A percentile compares a stretch with the other conserved stretches of the same genome.
Evolutionary conservation across 129 eudicot species (phyloP).

Genomic region (Escallonia rubra): DNA sequence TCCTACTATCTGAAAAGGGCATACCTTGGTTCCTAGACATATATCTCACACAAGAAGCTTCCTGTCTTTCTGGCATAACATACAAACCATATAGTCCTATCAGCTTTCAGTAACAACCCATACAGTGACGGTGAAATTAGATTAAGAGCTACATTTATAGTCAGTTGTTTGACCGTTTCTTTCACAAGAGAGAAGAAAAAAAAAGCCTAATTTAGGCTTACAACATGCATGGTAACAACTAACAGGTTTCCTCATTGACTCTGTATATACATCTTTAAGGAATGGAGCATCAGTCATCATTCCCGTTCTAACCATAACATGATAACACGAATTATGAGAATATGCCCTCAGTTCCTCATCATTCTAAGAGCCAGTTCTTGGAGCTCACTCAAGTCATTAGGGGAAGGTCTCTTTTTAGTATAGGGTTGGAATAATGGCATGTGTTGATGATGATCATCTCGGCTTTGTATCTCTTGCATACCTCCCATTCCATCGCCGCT

Average conservation of each 20-base stretch:
- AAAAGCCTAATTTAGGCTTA: conserved; percentile 16
- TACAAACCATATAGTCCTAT: too few species aligned
- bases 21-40: too few species aligned
- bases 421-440: neutral
- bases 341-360: conserved; percentile 55
- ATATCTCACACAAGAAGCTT: too few species aligned
- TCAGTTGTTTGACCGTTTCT: too few species aligned
- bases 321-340: neutral
- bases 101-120: too few species aligned
- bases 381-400: conserved; percentile 78
- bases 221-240: conserved; percentile 1
- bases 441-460: conserved; percentile 18
- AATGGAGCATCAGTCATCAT: neutral
- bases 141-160: too few species aligned
- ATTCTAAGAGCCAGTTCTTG: conserved; percentile 87
- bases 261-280: conserved; percentile 8
- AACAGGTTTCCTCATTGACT: neutral
- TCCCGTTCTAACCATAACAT: too few species aligned
- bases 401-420: conserved; percentile 59
- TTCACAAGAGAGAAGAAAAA: neutral
- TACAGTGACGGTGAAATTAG: too few species aligned
- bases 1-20: too few species aligned
- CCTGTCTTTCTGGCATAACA: too few species aligned
- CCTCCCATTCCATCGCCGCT: conserved; percentile 28
- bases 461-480: conserved; percentile 43